Percentiles rank a stretch among this genome's conserved stretches.
Conservation (phyloP, 768 basidiomycete genomes). For the Serpula lacrymans region DNA sequence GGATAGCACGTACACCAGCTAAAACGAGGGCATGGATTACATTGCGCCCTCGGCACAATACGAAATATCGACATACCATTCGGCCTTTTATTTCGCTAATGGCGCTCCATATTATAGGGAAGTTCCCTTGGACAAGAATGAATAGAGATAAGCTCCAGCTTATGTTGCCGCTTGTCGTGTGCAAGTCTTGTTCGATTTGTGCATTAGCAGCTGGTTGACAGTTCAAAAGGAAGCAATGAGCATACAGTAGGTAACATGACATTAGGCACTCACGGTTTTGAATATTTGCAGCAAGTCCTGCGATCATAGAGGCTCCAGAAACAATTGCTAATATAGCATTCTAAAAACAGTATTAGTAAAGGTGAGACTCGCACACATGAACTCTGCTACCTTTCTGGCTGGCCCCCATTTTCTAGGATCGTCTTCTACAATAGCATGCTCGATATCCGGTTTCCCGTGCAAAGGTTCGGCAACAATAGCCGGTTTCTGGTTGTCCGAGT, state of each 20-base stretch:
- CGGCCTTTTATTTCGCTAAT: slow-evolving; percentile 75
- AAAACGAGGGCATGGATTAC: slow-evolving; percentile 2
- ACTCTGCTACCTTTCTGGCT: slow-evolving; percentile 45
- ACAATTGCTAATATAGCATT: slow-evolving; percentile 18
- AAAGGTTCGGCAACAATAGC: background rate
- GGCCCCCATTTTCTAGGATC: slow-evolving; percentile 62
- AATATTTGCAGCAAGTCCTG: slow-evolving; percentile 23
- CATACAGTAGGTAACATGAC: too few relatives aligned
- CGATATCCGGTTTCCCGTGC: slow-evolving; percentile 25
- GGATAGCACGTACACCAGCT: slow-evolving; percentile 55
- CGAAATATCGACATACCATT: slow-evolving; percentile 42
- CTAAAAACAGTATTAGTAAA: slow-evolving; percentile 7
- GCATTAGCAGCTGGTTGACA: slow-evolving; percentile 54
- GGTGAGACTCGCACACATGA: background rate
- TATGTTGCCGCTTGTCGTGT: slow-evolving; percentile 58
- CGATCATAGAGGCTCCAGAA: slow-evolving; percentile 26
- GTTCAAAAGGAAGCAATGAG: too few relatives aligned
- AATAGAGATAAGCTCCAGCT: slow-evolving; percentile 70
- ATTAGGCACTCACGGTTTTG: slow-evolving; percentile 30
- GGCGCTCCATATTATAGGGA: slow-evolving; percentile 67
- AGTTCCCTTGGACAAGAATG: slow-evolving; percentile 64
- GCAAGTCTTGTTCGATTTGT: slow-evolving; percentile 55
- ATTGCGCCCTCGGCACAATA: slow-evolving; percentile 4
- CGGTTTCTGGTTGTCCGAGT: background rate
- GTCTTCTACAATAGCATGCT: slow-evolving; percentile 42